phyloP scores from a whole-genome alignment of 345 rosid species.

The Salix dunnii region DNA sequence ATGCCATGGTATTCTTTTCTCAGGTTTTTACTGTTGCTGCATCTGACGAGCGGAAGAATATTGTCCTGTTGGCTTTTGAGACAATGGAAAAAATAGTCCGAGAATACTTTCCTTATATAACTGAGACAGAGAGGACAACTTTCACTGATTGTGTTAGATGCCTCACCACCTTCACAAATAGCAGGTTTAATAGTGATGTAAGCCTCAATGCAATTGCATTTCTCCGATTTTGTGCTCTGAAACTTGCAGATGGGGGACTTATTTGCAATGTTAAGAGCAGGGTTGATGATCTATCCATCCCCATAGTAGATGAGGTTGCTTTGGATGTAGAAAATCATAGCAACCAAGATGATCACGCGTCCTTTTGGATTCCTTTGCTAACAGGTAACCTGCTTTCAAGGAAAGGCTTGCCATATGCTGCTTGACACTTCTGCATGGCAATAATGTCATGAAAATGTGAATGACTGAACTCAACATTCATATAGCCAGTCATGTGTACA shows the following conservation, averaged over 20 bases:
- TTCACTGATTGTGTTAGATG: slow-evolving; percentile 94
- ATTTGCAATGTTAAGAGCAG: slow-evolving; percentile 53
- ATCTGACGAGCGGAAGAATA: slow-evolving; percentile 79
- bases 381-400: slow-evolving; percentile 50
- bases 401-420: neutral
- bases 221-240: slow-evolving; percentile 90
- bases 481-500: neutral
- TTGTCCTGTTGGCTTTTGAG: slow-evolving; percentile 83
- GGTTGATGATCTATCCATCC: slow-evolving; percentile 34
- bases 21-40: slow-evolving; percentile 90
- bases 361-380: slow-evolving; percentile 92
- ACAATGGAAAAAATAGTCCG: slow-evolving; percentile 95
- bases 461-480: neutral
- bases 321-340: slow-evolving; percentile 33
- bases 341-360: slow-evolving; percentile 71
- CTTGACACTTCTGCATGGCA: neutral
- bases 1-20: slow-evolving; percentile 11
- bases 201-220: slow-evolving; percentile 95
- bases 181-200: slow-evolving; percentile 80
- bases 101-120: slow-evolving; percentile 82
- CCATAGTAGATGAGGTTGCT: slow-evolving; percentile 29
- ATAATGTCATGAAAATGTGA: neutral
- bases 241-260: slow-evolving; percentile 90
- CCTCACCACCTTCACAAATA: slow-evolving; percentile 84
- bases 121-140: slow-evolving; percentile 89